Conservation (phyloP, 257 asterid species). For the Ballota nigra region DNA sequence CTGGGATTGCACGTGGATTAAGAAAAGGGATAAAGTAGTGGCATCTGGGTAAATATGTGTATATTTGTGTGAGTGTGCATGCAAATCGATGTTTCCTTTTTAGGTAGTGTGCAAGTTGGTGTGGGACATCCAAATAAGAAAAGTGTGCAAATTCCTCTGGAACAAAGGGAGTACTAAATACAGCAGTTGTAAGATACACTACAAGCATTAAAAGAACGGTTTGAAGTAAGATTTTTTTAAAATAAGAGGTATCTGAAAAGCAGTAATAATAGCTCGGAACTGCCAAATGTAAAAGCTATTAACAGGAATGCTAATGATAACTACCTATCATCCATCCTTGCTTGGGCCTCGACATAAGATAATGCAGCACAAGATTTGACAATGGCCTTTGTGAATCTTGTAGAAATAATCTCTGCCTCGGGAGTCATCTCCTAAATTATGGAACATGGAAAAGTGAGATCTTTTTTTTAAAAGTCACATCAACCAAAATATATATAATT, state of each 20-base stretch:
- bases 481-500: not conserved
- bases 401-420: slow-evolving; percentile 82
- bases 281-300: not conserved
- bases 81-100: too few relatives aligned
- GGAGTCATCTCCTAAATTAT: slow-evolving; percentile 90
- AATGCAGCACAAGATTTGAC: slow-evolving; percentile 92
- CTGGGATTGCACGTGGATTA: too few relatives aligned
- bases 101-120: too few relatives aligned
- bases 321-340: slow-evolving; percentile 98
- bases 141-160: too few relatives aligned
- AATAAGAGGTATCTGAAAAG: not conserved
- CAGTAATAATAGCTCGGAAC: not conserved
- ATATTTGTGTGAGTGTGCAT: too few relatives aligned
- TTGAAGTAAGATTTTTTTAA: slow-evolving; percentile 2
- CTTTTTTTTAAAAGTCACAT: not conserved
- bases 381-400: slow-evolving; percentile 83
- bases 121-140: too few relatives aligned
- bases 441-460: slow-evolving; percentile 3
- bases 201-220: slow-evolving; percentile 2
- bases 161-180: too few relatives aligned
- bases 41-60: too few relatives aligned
- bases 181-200: slow-evolving; percentile 6
- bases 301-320: not conserved
- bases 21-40: too few relatives aligned
- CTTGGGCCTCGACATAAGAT: slow-evolving; percentile 99